Evolutionary conservation across 2,329 filamentous ascomycete species (phyloP).

Genomic region (Fusarium cyanostomum): DNA sequence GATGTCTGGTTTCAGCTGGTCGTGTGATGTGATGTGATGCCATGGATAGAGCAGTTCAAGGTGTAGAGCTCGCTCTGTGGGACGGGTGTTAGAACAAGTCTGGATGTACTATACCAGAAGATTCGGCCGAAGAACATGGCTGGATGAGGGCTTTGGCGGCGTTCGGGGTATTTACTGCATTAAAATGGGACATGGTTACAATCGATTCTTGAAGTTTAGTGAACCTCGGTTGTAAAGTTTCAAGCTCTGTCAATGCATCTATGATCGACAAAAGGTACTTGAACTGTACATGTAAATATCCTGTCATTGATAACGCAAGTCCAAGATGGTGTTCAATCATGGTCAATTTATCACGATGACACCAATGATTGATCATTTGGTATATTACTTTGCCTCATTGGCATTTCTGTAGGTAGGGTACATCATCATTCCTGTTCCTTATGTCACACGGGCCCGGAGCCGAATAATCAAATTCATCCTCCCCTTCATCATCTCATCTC

Average conservation of each 20-base stretch:
- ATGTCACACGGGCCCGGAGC: conserved; percentile 32
- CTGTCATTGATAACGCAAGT: background rate
- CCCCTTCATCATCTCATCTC: conserved; percentile 16
- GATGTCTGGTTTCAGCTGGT: background rate
- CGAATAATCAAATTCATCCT: conserved; percentile 29
- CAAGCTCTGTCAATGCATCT: background rate
- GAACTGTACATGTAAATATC: background rate
- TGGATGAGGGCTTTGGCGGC: conserved; percentile 50
- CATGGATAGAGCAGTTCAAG: background rate
- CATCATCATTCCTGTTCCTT: conserved; percentile 22
- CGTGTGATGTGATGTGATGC: background rate
- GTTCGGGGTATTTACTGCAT: conserved; percentile 49
- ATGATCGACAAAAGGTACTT: too few species aligned
- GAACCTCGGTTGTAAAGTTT: conserved; percentile 5
- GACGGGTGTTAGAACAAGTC: conserved; percentile 41
- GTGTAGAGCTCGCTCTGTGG: conserved; percentile 12
- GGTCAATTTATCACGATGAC: background rate
- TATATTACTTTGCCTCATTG: conserved; percentile 35
- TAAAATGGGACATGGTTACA: conserved; percentile 43
- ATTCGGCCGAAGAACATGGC: conserved; percentile 42
- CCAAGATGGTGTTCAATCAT: too few species aligned
- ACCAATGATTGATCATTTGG: conserved; percentile 22
- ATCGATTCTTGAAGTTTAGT: conserved; percentile 19
- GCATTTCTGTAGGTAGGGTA: conserved; percentile 32
- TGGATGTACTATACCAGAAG: conserved; percentile 52